Base-by-base conservation (phyloP, 176 grass and related monocot species). In the Hordeum vulgare region DNA sequence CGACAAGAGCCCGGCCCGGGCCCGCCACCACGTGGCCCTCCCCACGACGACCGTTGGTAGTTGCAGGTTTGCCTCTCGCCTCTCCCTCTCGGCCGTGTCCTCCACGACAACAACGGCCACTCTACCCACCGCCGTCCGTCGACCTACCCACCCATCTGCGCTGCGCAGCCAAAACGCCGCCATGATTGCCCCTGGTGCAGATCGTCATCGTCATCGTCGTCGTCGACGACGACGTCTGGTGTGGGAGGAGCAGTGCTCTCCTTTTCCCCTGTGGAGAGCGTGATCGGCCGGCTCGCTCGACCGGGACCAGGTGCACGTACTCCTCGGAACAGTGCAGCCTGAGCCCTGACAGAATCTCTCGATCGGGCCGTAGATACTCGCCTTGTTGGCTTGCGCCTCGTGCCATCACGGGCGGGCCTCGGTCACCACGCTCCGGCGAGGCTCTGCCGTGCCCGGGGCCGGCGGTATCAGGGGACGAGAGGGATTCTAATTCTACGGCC, bases 21-120 rank as follows among this genome's bases (percentile, higher is more conserved):
- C 25, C 71, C 20, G 1, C 0, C 53, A 86, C 77, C 83, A 89
- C 63, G 78, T 89, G 88, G 64, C 2, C 31, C 18, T 51, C 61
- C 87, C 56, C 62, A 53, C 71, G 83, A 82, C 78, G 83, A 81
- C 87, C 87, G 87, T 89, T 89, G 87, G 87, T 89, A 89, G 87
- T 85, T 89, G 85, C 82, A 66, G 42, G 24, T 34, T 58, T 21
- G 12, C 68, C 3, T 27, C 45, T n/a, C 7, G 13, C 7, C 28
- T 10, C 15, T 66, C 62, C 15, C 31, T 11, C 12, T 56, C 53
- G 53, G 57, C n/a, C 57, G n/a, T 60, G 57, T 60, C 57, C 57
- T 24, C 9, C 0, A 60, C 57, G 57, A 37, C 31, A 20, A 37
- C 65, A 67, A 67, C 35, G 66, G 36, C 8, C 53, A 33, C 24